phyloP scores from a whole-genome alignment of 306 rosid species.

The Corylus americana region DNA sequence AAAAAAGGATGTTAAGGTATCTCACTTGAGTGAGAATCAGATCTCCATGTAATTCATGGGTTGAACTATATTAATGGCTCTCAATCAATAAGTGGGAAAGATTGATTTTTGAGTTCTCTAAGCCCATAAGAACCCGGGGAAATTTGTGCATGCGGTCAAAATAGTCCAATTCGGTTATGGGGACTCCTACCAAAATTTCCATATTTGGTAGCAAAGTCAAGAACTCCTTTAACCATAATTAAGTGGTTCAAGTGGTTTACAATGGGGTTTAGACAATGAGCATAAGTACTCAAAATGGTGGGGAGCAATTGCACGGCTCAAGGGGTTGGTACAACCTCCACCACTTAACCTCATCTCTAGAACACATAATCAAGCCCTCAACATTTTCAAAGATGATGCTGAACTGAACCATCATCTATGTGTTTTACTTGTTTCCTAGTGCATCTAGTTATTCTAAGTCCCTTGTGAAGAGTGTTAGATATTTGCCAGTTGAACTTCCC shows the following conservation, averaged over 20 bases:
- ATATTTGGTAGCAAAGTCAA: neutral
- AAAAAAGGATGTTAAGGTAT: neutral
- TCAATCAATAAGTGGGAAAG: neutral
- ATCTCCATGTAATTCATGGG: neutral
- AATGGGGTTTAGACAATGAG: neutral
- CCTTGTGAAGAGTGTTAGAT: neutral
- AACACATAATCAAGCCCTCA: neutral
- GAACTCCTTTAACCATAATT: neutral
- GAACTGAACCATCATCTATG: neutral
- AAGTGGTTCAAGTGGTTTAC: neutral
- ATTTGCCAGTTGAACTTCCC: neutral
- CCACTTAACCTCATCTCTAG: neutral
- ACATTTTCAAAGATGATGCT: neutral
- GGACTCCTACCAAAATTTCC: neutral
- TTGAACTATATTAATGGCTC: neutral
- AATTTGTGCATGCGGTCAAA: neutral
- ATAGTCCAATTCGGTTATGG: neutral
- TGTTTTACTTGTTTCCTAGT: constrained; percentile 1
- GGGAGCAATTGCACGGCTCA: neutral
- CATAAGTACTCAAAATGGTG: neutral
- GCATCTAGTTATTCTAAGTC: neutral
- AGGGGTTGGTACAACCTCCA: neutral
- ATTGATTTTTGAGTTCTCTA: neutral
- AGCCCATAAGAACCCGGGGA: neutral
- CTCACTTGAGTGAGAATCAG: constrained; percentile 2